These are phyloP conservation scores for Candida sanyaensis DNA, from an alignment of 1,139 yeast genomes.

Conservation along the genomic window DNA sequence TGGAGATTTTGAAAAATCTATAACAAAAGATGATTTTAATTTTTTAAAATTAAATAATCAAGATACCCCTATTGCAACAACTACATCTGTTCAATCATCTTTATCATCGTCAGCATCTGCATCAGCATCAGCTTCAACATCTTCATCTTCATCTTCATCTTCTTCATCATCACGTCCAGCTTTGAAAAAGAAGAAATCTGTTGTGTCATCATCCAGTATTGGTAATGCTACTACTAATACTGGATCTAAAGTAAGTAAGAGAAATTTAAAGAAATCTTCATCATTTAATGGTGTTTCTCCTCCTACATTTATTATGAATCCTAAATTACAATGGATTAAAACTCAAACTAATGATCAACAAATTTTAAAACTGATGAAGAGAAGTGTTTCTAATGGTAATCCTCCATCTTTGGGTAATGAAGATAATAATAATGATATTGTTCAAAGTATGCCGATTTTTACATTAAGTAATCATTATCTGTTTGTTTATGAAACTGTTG, in stretches of 20 bases:
- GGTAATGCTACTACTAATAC: constrained; percentile 1
- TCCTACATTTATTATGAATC: constrained; percentile 12
- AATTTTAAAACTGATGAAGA: not conserved
- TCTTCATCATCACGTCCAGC: constrained; percentile 7
- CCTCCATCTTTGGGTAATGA: constrained; percentile 8
- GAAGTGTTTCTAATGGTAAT: not conserved
- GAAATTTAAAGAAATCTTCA: constrained; percentile 13
- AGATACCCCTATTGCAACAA: constrained; percentile 5
- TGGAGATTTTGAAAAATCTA: constrained; percentile 6
- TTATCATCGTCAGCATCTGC: too few species aligned
- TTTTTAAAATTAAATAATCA: constrained; percentile 4
- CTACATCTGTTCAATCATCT: constrained; percentile 1
- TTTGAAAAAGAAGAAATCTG: constrained; percentile 9
- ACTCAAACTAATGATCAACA: constrained; percentile 9
- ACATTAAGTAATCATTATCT: constrained; percentile 20
- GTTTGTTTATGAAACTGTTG: constrained; percentile 21
- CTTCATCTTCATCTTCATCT: too few species aligned
- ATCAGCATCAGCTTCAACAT: too few species aligned
- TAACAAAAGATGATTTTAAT: constrained; percentile 1
- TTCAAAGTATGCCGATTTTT: constrained; percentile 14
- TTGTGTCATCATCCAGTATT: constrained; percentile 7
- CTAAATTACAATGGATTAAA: constrained; percentile 14
- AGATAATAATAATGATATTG: not conserved
- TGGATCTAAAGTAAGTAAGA: constrained; percentile 5
- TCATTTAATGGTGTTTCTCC: constrained; percentile 14